These are phyloP conservation scores for Perilla frutescens DNA, from an alignment of 257 asterid species.

Conservation along the genomic window DNA sequence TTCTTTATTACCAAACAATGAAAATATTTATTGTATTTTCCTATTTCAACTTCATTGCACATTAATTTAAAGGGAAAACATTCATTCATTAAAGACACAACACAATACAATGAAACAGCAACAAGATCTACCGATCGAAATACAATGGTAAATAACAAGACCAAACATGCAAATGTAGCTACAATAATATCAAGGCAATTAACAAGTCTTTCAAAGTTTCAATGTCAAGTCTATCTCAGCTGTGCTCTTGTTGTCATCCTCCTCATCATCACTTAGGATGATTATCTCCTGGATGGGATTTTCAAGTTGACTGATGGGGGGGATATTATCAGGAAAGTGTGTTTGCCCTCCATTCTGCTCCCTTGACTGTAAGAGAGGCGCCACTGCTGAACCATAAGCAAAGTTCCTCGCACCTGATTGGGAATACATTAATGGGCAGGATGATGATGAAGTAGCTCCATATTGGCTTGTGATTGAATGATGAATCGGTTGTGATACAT, in stretches of 20 bases:
- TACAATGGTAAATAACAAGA: slow-evolving; percentile 20
- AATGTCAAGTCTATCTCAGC: slow-evolving; percentile 46
- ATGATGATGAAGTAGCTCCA: slow-evolving; percentile 19
- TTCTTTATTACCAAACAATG: slow-evolving; percentile 11
- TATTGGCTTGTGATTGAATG: slow-evolving; percentile 13
- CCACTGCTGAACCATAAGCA: slow-evolving; percentile 18
- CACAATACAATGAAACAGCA: slow-evolving; percentile 1
- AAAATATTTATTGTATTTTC: slow-evolving; percentile 16
- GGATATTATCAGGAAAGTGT: slow-evolving; percentile 5
- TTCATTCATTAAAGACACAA: slow-evolving; percentile 11
- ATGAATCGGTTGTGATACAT: slow-evolving; percentile 30
- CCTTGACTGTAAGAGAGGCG: slow-evolving; percentile 20
- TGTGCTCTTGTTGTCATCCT: slow-evolving; percentile 27
- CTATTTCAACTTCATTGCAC: slow-evolving; percentile 12
- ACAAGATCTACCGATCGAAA: background rate
- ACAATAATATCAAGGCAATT: slow-evolving; percentile 27
- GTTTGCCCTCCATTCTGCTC: slow-evolving; percentile 25
- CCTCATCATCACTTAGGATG: slow-evolving; percentile 45
- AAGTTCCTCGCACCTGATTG: slow-evolving; percentile 20
- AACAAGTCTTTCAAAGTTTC: slow-evolving; percentile 39
- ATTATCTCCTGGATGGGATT: slow-evolving; percentile 34
- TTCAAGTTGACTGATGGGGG: slow-evolving; percentile 8
- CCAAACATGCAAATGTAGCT: slow-evolving; percentile 19
- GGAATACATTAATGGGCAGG: slow-evolving; percentile 27
- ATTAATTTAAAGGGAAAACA: slow-evolving; percentile 24